These are phyloP conservation scores for Hyaloscypha finlandica DNA, from an alignment of 495 filamentous ascomycete genomes.

Conservation along the genomic window DNA sequence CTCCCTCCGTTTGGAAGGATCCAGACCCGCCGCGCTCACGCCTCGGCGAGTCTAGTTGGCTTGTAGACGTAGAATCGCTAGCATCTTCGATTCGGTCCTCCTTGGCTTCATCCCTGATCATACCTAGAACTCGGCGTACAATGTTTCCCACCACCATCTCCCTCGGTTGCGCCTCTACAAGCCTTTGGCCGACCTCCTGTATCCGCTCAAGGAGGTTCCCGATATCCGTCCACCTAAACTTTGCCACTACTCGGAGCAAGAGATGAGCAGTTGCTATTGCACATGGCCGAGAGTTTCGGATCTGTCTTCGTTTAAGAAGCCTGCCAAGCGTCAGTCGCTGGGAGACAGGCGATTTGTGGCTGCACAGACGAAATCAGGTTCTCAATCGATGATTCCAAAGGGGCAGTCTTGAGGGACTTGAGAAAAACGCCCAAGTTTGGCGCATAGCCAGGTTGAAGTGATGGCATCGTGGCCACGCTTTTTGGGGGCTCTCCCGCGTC, in stretches of 20 bases:
- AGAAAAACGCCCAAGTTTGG: conserved; percentile 76
- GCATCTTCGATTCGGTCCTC: conserved; percentile 74
- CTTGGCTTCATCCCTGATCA: conserved; percentile 88
- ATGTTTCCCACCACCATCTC: conserved; percentile 95
- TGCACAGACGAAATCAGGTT: conserved; percentile 71
- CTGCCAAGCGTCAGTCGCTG: conserved; percentile 44
- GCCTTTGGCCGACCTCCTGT: conserved; percentile 68
- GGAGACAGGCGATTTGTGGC: conserved; percentile 23
- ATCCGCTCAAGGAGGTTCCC: conserved; percentile 76
- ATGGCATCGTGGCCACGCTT: conserved; percentile 35
- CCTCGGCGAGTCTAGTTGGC: conserved; percentile 27
- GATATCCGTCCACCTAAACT: conserved; percentile 69
- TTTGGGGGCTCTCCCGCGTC: background rate
- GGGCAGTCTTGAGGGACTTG: conserved; percentile 69
- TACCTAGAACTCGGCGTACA: conserved; percentile 81
- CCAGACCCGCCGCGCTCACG: conserved; percentile 16
- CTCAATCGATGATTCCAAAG: conserved; percentile 79
- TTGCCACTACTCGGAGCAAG: conserved; percentile 78
- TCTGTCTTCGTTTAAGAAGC: conserved; percentile 86
- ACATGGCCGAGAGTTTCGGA: conserved; percentile 81
- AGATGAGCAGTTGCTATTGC: conserved; percentile 88
- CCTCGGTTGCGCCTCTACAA: conserved; percentile 78
- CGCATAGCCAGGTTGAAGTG: conserved; percentile 44
- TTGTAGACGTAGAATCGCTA: conserved; percentile 34
- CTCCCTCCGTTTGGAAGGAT: background rate